Conservation (phyloP, 1,139 yeast genomes). For the Nadsonia starkeyi-henricii region DNA sequence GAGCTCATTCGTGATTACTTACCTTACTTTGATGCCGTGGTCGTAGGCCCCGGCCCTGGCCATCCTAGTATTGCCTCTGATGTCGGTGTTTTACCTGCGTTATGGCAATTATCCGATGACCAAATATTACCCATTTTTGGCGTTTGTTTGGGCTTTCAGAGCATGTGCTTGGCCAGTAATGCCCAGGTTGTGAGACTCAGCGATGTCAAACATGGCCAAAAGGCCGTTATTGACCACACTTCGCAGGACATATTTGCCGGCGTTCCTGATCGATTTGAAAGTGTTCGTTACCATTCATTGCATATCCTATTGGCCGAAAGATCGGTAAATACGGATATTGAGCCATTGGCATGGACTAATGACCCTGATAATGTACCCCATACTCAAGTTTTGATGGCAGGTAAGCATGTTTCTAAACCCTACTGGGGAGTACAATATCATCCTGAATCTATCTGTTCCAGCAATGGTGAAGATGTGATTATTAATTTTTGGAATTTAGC, state of each 20-base stretch:
- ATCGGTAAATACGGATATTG: constrained; percentile 19
- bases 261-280: constrained; percentile 34
- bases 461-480: constrained; percentile 44
- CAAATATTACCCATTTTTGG: constrained; percentile 62
- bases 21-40: constrained; percentile 54
- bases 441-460: constrained; percentile 87
- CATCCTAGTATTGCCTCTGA: constrained; percentile 53
- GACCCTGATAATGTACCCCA: constrained; percentile 21
- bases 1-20: constrained; percentile 27
- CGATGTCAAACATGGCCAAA: constrained; percentile 75
- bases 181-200: constrained; percentile 38
- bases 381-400: constrained; percentile 60
- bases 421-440: constrained; percentile 94
- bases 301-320: constrained; percentile 30
- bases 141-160: constrained; percentile 86
- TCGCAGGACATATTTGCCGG: constrained; percentile 27
- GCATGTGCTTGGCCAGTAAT: constrained; percentile 57
- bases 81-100: constrained; percentile 58
- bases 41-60: constrained; percentile 97
- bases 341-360: constrained; percentile 44
- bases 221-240: constrained; percentile 36
- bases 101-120: constrained; percentile 25
- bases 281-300: constrained; percentile 85
- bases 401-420: constrained; percentile 43
- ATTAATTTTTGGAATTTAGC: constrained; percentile 52